Evolutionary conservation across 169 alveolate genomes (phyloP), one percentile per base, ranked within the genome.

Genomic region (Cryptosporidium felis): DNA sequence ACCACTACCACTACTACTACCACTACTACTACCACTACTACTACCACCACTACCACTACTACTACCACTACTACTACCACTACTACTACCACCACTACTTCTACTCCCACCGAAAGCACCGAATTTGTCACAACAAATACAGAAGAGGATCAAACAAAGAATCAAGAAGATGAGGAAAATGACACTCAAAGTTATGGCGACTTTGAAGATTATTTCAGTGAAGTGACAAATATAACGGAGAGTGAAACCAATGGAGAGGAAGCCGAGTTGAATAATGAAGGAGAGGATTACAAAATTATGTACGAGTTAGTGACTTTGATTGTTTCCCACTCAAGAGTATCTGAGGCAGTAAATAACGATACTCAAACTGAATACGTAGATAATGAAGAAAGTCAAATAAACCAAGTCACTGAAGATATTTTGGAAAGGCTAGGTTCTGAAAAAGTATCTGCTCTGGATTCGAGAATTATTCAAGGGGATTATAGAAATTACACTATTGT

Each of bases 1-100:
- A 53, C 61, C 23, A 74, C 74, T 16, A 53, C 82, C 45, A 74
- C 66, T 26, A 74, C 85, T 3, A 74, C 85, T 9, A 53, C 85
- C 0, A 74, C 85, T 0, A 74, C 74, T 14, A 74, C 67, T 10
- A 74, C 74, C 8, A 61, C 80, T 32, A 61, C 80, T 6, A 61
- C 80, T 8, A 61, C 53, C 51, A 26, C 49, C n/a, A 60, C 79
- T 58, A 58, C 65, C 2, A 58, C 65, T 8, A 58, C 65, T 28
- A 26, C 40, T 16, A 16, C 65, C 14, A 18, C 65, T n/a, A 60
- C 79, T 5, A 60, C 79, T 30, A 60, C 51, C 28, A 30, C 6
- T 36, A 60, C 49, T 36, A 60, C 79, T 26, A 60, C 49, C 2
- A 60, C 51, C n/a, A 30, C 51, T 12, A 10, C 51, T 42, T n/a